phyloP scores from a whole-genome alignment of 139 green algal species.

The Spirogloea muscicola region DNA sequence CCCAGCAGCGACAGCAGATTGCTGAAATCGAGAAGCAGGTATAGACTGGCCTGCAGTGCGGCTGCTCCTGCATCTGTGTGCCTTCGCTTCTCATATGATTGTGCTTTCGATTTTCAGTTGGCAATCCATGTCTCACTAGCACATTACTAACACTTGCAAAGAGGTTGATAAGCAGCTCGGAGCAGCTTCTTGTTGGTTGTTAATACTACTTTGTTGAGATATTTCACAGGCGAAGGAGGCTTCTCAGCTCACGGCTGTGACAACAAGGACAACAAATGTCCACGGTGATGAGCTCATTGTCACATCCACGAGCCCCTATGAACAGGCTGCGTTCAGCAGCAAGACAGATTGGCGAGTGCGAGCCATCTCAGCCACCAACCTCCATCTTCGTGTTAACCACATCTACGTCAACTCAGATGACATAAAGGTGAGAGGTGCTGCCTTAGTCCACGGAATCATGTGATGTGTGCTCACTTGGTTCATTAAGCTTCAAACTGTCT shows the following conservation, averaged over 20 bases:
- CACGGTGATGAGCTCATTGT: constrained; percentile 97
- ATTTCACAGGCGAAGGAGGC: constrained; percentile 41
- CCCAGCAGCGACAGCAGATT: constrained; percentile 95
- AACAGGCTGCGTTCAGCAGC: constrained; percentile 85
- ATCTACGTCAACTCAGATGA: constrained; percentile 99
- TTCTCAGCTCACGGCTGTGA: constrained; percentile 82
- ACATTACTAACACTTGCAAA: background rate
- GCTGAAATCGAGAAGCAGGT: constrained; percentile 97
- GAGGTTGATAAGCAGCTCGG: background rate
- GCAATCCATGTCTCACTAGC: background rate
- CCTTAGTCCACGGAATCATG: background rate
- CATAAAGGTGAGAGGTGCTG: constrained; percentile 66
- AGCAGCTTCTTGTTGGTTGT: background rate
- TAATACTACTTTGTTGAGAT: no score
- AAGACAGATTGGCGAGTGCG: constrained; percentile 99
- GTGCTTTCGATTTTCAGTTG: background rate
- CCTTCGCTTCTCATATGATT: background rate
- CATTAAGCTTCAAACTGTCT: background rate
- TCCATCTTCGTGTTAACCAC: constrained; percentile 98
- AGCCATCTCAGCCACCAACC: constrained; percentile 92
- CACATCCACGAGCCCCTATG: constrained; percentile 94
- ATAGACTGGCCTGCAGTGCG: background rate
- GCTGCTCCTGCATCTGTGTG: background rate
- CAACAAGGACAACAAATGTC: constrained; percentile 91
- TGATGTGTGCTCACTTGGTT: background rate